Evolutionary conservation across 208 protist genomes (phyloP), one percentile per base, ranked within the genome.

Genomic region (Crithidia fasciculata): DNA sequence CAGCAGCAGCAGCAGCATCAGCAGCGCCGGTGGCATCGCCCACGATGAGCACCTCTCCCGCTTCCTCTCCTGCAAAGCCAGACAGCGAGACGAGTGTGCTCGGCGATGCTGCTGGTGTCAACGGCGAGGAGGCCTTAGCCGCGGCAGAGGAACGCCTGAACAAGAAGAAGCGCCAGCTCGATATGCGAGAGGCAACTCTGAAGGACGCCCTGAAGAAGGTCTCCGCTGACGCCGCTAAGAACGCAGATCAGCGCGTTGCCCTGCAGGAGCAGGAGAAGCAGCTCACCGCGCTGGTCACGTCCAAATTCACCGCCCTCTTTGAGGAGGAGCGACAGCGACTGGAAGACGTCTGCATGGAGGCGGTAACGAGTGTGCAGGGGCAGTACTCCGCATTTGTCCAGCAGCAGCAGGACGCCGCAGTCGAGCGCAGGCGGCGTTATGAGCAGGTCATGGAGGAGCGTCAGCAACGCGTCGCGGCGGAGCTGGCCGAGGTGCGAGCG

Each of bases 131-230:
- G 10, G 55, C 44, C 5, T 10, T 63, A 2, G 56, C 63, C 5
- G 64, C 50, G 16, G 69, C 77, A 40, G 72, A 78, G 44, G 68
- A 76, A 13, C 41, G 41, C 8, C 53, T 85, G 43, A 70, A 72
- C 37, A 82, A 85, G 66, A 82, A 79, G 73, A 69, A 87, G 58
- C 83, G 75, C 8, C 69, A 81, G 52, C 74, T 91, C 0, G 82
- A 88, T 66, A 40, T 85, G 72, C 81, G 83, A 10, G 86, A 94
- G 69, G 77, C 80, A 16, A 84, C 84, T 53, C 82, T 91, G 70
- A 81, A 94, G 73, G 84, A 87, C 45, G 81, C 83, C 6, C 69
- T 90, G 47, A 88, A 91, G 58, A 91, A 90, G 65, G 81, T 89
- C 12, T 82, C 81, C 4, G 57, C 50, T 19, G 86, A 94, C 62